These are phyloP conservation scores for Aspergillus fumigatus DNA, from an alignment of 2,329 filamentous ascomycete genomes.

Conservation along the genomic window DNA sequence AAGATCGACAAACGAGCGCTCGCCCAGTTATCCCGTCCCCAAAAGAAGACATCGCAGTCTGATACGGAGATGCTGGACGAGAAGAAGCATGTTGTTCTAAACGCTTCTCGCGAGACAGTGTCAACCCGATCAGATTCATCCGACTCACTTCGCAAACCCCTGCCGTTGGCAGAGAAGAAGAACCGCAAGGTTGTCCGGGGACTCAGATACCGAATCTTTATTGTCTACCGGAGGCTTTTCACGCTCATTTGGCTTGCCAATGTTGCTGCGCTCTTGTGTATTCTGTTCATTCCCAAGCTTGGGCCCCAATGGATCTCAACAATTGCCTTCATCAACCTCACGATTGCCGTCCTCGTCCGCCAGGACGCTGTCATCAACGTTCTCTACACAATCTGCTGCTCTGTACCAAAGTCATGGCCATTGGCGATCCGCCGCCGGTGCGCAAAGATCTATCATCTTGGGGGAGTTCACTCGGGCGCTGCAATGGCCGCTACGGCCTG, in stretches of 20 bases:
- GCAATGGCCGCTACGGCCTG: constrained; percentile 38
- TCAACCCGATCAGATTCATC: not conserved
- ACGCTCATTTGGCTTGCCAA: constrained; percentile 51
- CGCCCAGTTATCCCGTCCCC: not conserved
- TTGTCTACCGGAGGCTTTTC: constrained; percentile 55
- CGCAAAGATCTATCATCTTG: constrained; percentile 40
- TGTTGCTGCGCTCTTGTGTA: constrained; percentile 18
- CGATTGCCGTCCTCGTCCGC: constrained; percentile 31
- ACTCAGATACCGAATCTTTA: constrained; percentile 43
- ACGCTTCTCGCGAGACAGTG: not conserved
- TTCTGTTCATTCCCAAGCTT: not conserved
- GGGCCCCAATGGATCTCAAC: constrained; percentile 8
- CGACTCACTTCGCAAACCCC: not conserved
- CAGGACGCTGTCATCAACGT: constrained; percentile 40
- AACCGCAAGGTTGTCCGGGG: constrained; percentile 2
- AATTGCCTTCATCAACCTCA: constrained; percentile 32
- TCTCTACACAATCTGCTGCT: constrained; percentile 30
- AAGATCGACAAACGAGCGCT: constrained; percentile 8
- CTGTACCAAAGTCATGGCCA: constrained; percentile 30
- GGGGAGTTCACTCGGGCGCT: constrained; percentile 37
- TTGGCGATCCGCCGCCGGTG: constrained; percentile 30
- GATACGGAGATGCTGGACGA: not conserved
- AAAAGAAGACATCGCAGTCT: not conserved
- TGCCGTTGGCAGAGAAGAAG: constrained; percentile 4
- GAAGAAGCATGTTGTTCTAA: not conserved